Evolutionary conservation across 139 green algal genomes (phyloP), one percentile per base, ranked within the genome.

Genomic region (Chara braunii): DNA sequence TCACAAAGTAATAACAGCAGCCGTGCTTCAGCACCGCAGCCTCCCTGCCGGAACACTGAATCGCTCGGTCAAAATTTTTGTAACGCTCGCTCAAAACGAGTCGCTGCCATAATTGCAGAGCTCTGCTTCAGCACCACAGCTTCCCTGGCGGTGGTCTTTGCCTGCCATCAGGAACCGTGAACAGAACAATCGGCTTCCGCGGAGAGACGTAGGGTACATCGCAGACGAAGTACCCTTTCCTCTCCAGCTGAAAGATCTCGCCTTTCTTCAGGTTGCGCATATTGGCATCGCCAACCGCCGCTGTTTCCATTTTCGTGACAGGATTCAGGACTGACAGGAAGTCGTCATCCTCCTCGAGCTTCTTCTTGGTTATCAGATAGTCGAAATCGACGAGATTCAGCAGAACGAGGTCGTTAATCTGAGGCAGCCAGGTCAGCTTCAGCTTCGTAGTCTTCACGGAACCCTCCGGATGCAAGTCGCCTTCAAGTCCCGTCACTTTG

Each of bases 191-290:
- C 5, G 89, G 84, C 68, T 87, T 68, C 37, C 65, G 70, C 0
- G 58, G 26, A 3, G 58, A 35, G 43, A 83, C 34, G 36, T 79
- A 80, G 9, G 88, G 78, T 37, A 69, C 52, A 70, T 99, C 93
- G 36, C 95, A 84, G 35, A 95, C 93, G 84, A 79, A 99, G 82
- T 96, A 99, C 31, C 93, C 93, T 78, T 95, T 95, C 51, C 90
- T 85, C 78, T 96, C 89, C 45, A 99, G 81, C 85, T 99, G 94
- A 8, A 99, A 64, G 28, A 97, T 68, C 7, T 96, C 87, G 11
- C 93, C 90, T 77, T 95, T 93, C 52, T 88, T 72, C 66, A 98
- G 68, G 9, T 71, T 70, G 28, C 86, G 78, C 88, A 97, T 94
- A 84, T 98, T 98, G 53, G 81, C 55, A 60, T 99, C 94, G 32